Evolutionary conservation across 257 asterid genomes (phyloP).

Genomic region (Sherardia arvensis): DNA sequence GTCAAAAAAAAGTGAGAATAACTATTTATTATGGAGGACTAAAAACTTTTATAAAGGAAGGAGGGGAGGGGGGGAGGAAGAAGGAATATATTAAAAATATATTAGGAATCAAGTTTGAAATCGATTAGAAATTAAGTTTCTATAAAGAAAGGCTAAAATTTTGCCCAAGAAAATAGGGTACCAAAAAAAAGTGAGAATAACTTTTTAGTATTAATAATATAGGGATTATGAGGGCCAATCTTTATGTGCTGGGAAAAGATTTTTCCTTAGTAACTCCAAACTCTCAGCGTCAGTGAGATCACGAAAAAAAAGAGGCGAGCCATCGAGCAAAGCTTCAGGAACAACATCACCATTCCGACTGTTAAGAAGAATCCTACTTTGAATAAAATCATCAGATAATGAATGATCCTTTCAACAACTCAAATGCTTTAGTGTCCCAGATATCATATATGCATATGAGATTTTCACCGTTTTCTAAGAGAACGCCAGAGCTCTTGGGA

Average conservation of each 20-base stretch:
- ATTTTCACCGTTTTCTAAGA: background rate
- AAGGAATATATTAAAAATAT: no score
- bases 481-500: background rate
- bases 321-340: background rate
- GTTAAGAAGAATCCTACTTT: background rate
- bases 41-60: no score
- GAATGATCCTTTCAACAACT: background rate
- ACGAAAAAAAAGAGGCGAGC: background rate
- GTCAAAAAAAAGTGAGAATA: no score
- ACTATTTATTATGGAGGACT: no score
- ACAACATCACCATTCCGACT: background rate
- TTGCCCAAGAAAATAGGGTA: no score
- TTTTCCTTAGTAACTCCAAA: background rate
- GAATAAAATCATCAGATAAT: background rate
- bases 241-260: background rate
- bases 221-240: background rate
- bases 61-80: no score
- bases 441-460: constrained; percentile 5
- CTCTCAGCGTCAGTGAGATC: background rate
- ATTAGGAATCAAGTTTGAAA: no score
- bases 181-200: no score
- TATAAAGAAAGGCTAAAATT: no score
- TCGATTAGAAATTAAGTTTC: no score
- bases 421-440: background rate
- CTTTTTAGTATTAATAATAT: no score